Percentiles rank a stretch among this genome's conserved stretches.
Evolutionary conservation across 208 protist species (phyloP).

Genomic region (Angomonas desouzai): DNA sequence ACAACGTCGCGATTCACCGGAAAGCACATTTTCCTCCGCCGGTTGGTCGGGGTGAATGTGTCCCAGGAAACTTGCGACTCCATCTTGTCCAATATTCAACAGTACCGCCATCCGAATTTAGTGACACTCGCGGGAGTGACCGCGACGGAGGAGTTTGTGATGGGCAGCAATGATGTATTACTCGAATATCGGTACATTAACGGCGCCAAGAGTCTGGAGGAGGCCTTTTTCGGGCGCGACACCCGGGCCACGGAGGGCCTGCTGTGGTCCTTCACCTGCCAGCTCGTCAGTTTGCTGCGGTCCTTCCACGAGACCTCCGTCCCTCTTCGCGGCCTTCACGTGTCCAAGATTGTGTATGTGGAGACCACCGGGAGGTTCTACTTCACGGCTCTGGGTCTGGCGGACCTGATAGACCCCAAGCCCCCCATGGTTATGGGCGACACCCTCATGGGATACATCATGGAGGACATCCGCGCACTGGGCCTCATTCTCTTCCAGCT

Average conservation of each 20-base stretch:
- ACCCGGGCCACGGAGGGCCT: constrained; percentile 64
- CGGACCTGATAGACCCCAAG: constrained; percentile 67
- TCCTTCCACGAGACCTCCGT: constrained; percentile 83
- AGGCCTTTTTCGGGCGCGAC: constrained; percentile 71
- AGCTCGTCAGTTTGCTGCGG: constrained; percentile 78
- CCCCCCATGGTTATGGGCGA: constrained; percentile 21
- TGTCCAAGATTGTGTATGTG: constrained; percentile 82
- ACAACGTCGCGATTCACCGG: constrained; percentile 69
- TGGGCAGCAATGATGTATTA: constrained; percentile 79
- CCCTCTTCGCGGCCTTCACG: constrained; percentile 70
- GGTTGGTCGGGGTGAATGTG: constrained; percentile 53
- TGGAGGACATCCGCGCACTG: constrained; percentile 74
- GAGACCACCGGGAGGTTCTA: constrained; percentile 75
- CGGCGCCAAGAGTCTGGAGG: constrained; percentile 69
- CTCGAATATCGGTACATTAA: constrained; percentile 85
- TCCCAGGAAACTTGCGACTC: constrained; percentile 51
- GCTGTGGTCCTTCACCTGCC: constrained; percentile 85
- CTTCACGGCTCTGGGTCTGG: constrained; percentile 79
- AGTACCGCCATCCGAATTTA: constrained; percentile 80
- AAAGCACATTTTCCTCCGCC: constrained; percentile 73
- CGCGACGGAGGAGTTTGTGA: constrained; percentile 79
- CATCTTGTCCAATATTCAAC: constrained; percentile 52
- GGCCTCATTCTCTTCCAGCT: constrained; percentile 82
- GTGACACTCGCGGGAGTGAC: constrained; percentile 73
- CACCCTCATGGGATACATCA: constrained; percentile 31